Base-by-base conservation (phyloP, 805 yeast species). In the Nakazawaea molendinolei region DNA sequence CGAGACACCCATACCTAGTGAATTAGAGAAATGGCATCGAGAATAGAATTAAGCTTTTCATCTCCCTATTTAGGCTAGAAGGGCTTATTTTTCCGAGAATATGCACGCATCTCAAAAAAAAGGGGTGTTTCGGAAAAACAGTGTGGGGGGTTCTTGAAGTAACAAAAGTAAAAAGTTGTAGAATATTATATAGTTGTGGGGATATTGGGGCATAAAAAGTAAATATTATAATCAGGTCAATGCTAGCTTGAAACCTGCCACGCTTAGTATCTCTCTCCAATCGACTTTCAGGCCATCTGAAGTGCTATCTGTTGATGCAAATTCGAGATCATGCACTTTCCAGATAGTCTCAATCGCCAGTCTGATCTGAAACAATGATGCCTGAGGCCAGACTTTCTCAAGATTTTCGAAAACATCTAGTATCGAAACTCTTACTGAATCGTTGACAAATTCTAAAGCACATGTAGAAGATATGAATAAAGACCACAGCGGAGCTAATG, bases 401-500 rank as follows among this genome's bases (percentile, higher is more conserved):
- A 56, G 29, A 3, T 33, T 15, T 1, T 41, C 37, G 9, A 52
- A 40, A 3, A 53, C 32, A 7, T 47, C 44, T 17, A 56, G 33
- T 1, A 53, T 42, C 15, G 31, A 25, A 1, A 45, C 7, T 16
- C 58, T 38, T 1, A 35, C 23, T 13, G 43, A 46, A 14, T 46
- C 56, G 16, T 44, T 34, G 7, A 28, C 18, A 5, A 31, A 39
- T 13, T 32, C 30, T n/a, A 36, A 42, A 7, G 41, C 41, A 28
- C 52, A 46, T 6, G 44, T 35, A 1, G 55, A 40, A 3, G 51
- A 24, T 3, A 57, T 47, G 9, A 57, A 40, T 9, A 58, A 26
- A n/a, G 58, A 37, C 63, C 63, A 58, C 8, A 45, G 45, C 5
- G 63, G 63, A 22, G 50, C 56, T 10, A 55, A 45, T 4, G 44